phyloP scores from a whole-genome alignment of 768 basidiomycete species.

The Pulveroboletus sp. region DNA sequence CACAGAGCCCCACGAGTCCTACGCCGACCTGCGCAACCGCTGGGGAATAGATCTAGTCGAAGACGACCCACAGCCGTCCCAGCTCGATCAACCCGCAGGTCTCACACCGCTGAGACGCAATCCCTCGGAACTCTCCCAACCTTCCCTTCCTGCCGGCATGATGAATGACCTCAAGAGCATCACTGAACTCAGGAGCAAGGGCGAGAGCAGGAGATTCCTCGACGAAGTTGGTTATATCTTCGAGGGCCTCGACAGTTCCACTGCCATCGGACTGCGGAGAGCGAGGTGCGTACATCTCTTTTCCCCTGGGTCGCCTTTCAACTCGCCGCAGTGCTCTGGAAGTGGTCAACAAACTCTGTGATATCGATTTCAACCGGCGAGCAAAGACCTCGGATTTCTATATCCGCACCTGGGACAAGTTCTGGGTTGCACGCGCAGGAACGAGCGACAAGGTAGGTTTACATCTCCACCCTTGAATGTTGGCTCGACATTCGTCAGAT shows the following conservation, averaged over 20 bases:
- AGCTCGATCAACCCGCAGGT: not conserved
- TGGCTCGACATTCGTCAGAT: constrained; percentile 38
- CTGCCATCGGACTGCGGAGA: constrained; percentile 53
- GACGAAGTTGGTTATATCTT: constrained; percentile 85
- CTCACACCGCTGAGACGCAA: constrained; percentile 15
- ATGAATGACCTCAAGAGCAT: constrained; percentile 77
- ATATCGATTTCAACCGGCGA: constrained; percentile 70
- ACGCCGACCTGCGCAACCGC: constrained; percentile 64
- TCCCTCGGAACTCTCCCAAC: constrained; percentile 36
- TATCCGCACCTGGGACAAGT: constrained; percentile 61
- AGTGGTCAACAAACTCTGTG: constrained; percentile 69
- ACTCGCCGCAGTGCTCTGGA: constrained; percentile 58
- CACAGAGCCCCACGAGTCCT: constrained; percentile 61
- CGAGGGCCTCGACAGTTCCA: constrained; percentile 63
- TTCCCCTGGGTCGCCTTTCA: not conserved
- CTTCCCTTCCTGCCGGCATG: constrained; percentile 50
- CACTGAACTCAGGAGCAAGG: constrained; percentile 74
- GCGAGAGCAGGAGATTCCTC: constrained; percentile 73
- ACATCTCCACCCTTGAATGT: not conserved
- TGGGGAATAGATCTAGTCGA: constrained; percentile 83
- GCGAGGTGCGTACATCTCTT: constrained; percentile 48
- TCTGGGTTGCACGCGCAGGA: constrained; percentile 56
- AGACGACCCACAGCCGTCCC: constrained; percentile 52
- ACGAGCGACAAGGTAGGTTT: constrained; percentile 54
- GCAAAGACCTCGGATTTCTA: constrained; percentile 77